phyloP scores from a whole-genome alignment of 257 asterid species.

The Capsicum pubescens region DNA sequence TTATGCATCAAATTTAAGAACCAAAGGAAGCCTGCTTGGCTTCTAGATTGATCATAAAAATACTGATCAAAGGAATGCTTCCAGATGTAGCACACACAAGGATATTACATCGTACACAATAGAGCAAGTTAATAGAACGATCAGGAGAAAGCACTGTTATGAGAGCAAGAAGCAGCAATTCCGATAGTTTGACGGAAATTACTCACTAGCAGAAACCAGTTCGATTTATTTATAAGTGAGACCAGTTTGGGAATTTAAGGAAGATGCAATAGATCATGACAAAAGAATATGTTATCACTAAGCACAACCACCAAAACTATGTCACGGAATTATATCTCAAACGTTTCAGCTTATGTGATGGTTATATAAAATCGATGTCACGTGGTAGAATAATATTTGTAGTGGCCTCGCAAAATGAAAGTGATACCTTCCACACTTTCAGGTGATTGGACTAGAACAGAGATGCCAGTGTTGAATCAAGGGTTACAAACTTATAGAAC shows the following conservation, averaged over 20 bases:
- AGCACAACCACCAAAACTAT: constrained; percentile 14
- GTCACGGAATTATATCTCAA: not conserved
- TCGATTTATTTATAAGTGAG: not conserved
- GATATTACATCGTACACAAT: not conserved
- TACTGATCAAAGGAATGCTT: not conserved
- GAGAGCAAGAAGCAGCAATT: not conserved
- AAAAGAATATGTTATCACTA: not conserved
- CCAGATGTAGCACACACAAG: not conserved
- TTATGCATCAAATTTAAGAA: constrained; percentile 11
- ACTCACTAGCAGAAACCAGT: not conserved
- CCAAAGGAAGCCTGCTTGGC: not conserved
- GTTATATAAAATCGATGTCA: not conserved
- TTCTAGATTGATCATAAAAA: not conserved
- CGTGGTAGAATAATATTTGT: not conserved
- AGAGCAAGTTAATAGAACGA: not conserved
- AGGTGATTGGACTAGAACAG: not conserved
- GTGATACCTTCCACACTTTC: not conserved
- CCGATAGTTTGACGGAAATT: not conserved
- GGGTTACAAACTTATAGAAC: not conserved
- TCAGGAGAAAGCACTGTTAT: not conserved
- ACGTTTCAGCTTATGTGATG: not conserved
- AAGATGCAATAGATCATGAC: not conserved
- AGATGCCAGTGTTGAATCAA: not conserved
- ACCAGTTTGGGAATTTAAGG: not conserved
- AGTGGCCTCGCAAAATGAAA: not conserved